phyloP scores from a whole-genome alignment of 352 stramenopile genomes.

The Pythium angustatum region DNA sequence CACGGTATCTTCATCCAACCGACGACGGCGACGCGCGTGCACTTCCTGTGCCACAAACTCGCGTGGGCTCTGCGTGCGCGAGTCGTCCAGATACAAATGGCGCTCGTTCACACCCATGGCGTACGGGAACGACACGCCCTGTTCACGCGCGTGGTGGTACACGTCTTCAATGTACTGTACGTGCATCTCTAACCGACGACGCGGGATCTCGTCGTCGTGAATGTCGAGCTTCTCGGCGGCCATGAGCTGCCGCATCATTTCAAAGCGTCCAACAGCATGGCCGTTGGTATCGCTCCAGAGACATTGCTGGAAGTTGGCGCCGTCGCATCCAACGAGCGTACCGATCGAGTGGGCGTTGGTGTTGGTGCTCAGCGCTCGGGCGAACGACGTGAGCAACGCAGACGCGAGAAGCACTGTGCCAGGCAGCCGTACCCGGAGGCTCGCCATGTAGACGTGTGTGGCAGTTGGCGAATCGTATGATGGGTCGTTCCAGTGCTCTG shows the following conservation, averaged over 20 bases:
- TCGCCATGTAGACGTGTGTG: too few species aligned
- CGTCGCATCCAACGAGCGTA: conserved; percentile 52
- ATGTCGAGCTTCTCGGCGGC: conserved; percentile 37
- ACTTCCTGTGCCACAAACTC: conserved; percentile 70
- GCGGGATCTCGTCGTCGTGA: conserved; percentile 33
- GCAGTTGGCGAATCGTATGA: too few species aligned
- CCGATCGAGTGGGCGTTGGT: conserved; percentile 43
- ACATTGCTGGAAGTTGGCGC: conserved; percentile 31
- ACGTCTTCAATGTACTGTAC: conserved; percentile 71
- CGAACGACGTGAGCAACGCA: too few species aligned
- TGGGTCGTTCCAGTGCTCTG: too few species aligned
- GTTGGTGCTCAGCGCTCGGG: not conserved
- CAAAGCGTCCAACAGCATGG: conserved; percentile 32
- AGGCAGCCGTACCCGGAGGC: too few species aligned
- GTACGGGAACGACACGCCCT: conserved; percentile 60
- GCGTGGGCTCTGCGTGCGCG: conserved; percentile 31
- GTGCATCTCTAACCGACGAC: conserved; percentile 51
- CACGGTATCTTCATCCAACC: conserved; percentile 26
- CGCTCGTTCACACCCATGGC: conserved; percentile 61
- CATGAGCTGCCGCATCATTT: conserved; percentile 64
- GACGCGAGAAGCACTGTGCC: too few species aligned
- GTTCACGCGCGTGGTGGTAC: conserved; percentile 39
- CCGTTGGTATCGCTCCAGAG: conserved; percentile 55
- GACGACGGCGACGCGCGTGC: conserved; percentile 40
- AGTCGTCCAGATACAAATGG: conserved; percentile 61